Percentiles rank a stretch among this genome's conserved stretches.
Evolutionary conservation across 169 alveolate genomes (phyloP).

Genomic region (Nephromyces sp.): DNA sequence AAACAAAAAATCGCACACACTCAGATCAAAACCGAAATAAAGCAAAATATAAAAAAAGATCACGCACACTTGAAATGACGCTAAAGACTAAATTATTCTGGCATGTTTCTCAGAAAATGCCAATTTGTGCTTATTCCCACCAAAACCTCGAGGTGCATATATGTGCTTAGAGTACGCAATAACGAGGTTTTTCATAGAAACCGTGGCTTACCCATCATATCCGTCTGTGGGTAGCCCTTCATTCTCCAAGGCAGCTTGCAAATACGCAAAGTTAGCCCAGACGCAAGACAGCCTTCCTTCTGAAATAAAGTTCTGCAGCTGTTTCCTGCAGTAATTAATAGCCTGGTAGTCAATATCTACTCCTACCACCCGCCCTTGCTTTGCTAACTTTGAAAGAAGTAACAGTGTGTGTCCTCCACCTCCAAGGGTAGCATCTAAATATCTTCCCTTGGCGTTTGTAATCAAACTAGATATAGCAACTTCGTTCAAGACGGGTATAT

Average conservation of each 20-base stretch:
- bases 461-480: not conserved
- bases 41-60: too few relatives aligned
- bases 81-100: too few relatives aligned
- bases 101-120: too few relatives aligned
- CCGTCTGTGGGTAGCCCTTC: not conserved
- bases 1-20: too few relatives aligned
- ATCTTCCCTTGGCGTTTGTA: not conserved
- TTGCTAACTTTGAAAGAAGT: not conserved
- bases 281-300: not conserved
- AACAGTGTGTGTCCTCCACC: constrained; percentile 7
- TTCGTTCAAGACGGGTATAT: constrained; percentile 3
- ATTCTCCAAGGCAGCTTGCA: not conserved
- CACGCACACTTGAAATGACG: too few relatives aligned
- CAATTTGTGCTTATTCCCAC: not conserved
- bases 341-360: not conserved
- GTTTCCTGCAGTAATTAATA: not conserved
- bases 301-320: not conserved
- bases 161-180: too few relatives aligned
- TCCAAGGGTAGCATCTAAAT: constrained; percentile 4
- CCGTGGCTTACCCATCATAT: not conserved
- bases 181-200: too few relatives aligned
- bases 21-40: too few relatives aligned
- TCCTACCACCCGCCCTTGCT: constrained; percentile 1
- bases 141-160: not conserved
- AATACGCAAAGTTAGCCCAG: not conserved